Evolutionary conservation across 805 yeast genomes (phyloP), one percentile per base, ranked within the genome.

Genomic region (Candida sphagnicola): DNA sequence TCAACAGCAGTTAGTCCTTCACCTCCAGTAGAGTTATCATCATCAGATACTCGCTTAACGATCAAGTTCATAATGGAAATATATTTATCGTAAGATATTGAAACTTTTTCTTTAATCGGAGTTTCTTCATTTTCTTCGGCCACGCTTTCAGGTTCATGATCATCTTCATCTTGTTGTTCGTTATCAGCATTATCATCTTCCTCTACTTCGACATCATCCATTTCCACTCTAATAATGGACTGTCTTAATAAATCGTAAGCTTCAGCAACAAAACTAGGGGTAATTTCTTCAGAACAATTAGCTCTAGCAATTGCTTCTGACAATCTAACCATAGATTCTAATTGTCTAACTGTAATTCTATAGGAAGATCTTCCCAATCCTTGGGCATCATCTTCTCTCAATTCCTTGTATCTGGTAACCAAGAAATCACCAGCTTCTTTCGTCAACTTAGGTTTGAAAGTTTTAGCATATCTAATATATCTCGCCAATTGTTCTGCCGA

Each of bases 261-360:
- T 57, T 93, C 98, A 2, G 90, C 84, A 32, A 91, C 98, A 59
- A 88, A 86, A 25, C 74, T 73, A 5, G 91, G 86, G 0, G 91
- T 80, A 38, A 89, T 82, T 45, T 80, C 89, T 46, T 86, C 93
- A 14, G 90, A 85, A 63, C 98, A 90, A 61, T 91, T 93, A 18
- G 98, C 97, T 48, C 96, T 75, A 1, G 99, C 98, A 62, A 93
- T 90, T 1, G 96, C 98, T 59, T 93, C 99, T 3, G 93, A 81
- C 42, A 93, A 72, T 56, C 99, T 77, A 48, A 93, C 83, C 89
- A 90, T 78, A 38, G 93, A 83, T 65, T 91, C 99, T 53, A 93
- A 74, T 59, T 93, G 99, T 71, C 99, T 85, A 25, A 93, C 99
- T 0, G 99, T 93, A 51, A 93, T 93, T 59, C 98, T 73, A 60